Percentiles rank a stretch among this genome's conserved stretches.
phyloP scores from a whole-genome alignment of 1,284 basidiomycete genomes.

The Chiua sp. region DNA sequence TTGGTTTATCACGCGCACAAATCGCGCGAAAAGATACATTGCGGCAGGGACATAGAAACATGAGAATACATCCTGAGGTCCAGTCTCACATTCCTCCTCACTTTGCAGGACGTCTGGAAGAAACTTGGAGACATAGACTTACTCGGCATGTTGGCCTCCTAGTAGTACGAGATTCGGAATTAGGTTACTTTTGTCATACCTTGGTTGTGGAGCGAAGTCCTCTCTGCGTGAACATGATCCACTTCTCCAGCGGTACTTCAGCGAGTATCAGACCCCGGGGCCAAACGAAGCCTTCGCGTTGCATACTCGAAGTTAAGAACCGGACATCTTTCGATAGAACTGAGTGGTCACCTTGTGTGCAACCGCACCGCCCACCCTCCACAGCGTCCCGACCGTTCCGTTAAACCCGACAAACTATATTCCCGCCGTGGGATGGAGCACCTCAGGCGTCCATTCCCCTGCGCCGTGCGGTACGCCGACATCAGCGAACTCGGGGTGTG shows the following conservation, averaged over 20 bases:
- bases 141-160: constrained; percentile 83
- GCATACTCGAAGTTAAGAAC: not conserved
- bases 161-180: constrained; percentile 78
- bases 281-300: not conserved
- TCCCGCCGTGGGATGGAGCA: not conserved
- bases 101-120: constrained; percentile 82
- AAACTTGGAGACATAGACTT: constrained; percentile 90
- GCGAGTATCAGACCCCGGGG: not conserved
- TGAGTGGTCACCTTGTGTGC: not conserved
- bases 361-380: not conserved
- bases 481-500: not conserved
- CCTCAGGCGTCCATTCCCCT: constrained; percentile 1
- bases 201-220: constrained; percentile 98
- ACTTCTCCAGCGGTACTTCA: not conserved
- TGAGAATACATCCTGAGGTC: not conserved
- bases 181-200: constrained; percentile 89
- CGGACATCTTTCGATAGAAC: not conserved
- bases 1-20: too few species aligned
- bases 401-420: not conserved
- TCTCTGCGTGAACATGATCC: constrained; percentile 3
- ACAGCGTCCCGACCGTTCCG: too few species aligned
- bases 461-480: not conserved
- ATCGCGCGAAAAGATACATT: too few species aligned
- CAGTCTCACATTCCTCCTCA: constrained; percentile 2
- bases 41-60: too few species aligned